Base-by-base conservation (phyloP, 768 basidiomycete species). In the Termitomyces sp. region DNA sequence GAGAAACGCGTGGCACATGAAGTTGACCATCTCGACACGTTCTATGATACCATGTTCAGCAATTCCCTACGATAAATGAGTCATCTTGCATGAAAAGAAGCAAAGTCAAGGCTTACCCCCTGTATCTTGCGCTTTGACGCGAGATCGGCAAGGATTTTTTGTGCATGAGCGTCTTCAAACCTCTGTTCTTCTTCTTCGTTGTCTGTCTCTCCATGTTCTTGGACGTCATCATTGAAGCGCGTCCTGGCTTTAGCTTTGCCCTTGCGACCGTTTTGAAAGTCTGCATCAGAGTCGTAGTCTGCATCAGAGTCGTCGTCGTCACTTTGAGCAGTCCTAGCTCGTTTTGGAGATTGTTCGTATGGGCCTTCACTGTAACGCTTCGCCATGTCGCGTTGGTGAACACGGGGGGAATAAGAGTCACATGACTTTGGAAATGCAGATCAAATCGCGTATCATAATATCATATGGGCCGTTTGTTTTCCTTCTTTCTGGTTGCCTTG, bases 1-100 rank as follows among this genome's bases (percentile, higher is more conserved):
- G 44, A 94, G 76, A 69, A 79, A 85, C 67, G 84, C 80, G 72
- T 98, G 95, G 69, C 94, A 97, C 94, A 98, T 96, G 72, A 98
- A 98, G 65, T 98, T 87, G 64, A 84, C 79, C 82, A 93, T 84
- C 65, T 93, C 88, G 42, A 97, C 81, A 34, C 79, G 77, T 62
- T 92, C 88, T 57, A 98, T 90, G 60, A 98, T 86, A 5, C 95
- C 96, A 62, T 87, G 82, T 49, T 95, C 87, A 5, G 94, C 90
- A 45, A 90, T 76, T 14, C 77, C 80, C 93, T 96, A 3, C 26
- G 51, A 56, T 21, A 22, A 5, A 48, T 46, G 28, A 51, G n/a
- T 53, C 38, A 54, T 30, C 47, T 43, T 47, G 44, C 47, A 28
- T 9, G 43, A 22, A 41, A 55, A 59, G 45, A 24, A 7, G 57